These are phyloP conservation scores for Moringa oleifera DNA, from an alignment of 345 rosid species.

Conservation along the genomic window DNA sequence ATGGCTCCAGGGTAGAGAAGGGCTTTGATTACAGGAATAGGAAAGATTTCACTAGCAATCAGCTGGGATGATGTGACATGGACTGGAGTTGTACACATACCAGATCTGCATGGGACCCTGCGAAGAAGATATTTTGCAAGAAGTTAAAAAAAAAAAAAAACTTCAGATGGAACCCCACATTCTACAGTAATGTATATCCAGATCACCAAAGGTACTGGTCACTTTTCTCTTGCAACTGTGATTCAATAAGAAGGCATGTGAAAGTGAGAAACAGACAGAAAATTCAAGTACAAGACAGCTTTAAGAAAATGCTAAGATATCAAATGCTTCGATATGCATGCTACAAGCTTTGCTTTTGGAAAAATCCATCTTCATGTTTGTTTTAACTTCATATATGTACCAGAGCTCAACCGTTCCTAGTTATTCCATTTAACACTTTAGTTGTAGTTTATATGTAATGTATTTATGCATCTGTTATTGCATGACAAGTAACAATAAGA, in stretches of 20 bases:
- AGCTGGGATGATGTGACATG: conserved; percentile 94
- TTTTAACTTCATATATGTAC: background rate
- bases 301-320: too few relatives aligned
- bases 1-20: conserved; percentile 88
- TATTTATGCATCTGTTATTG: too few relatives aligned
- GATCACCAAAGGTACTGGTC: background rate
- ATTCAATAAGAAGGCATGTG: background rate
- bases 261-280: background rate
- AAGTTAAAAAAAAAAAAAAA: too few relatives aligned
- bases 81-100: conserved; percentile 81
- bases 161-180: background rate
- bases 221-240: too few relatives aligned
- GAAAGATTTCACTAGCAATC: conserved; percentile 90
- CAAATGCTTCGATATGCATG: too few relatives aligned
- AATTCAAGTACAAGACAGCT: too few relatives aligned
- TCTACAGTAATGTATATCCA: background rate
- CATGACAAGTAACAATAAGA: too few relatives aligned
- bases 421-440: too few relatives aligned
- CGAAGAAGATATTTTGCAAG: background rate
- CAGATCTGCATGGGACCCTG: conserved; percentile 90
- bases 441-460: too few relatives aligned
- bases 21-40: conserved; percentile 67
- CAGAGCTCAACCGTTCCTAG: too few relatives aligned
- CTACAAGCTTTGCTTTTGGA: too few relatives aligned
- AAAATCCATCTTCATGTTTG: background rate